A percentile compares a stretch with the other conserved stretches of the same genome.
Evolutionary conservation across 305 asterid genomes (phyloP).

Genomic region (Solanum hybrid): DNA sequence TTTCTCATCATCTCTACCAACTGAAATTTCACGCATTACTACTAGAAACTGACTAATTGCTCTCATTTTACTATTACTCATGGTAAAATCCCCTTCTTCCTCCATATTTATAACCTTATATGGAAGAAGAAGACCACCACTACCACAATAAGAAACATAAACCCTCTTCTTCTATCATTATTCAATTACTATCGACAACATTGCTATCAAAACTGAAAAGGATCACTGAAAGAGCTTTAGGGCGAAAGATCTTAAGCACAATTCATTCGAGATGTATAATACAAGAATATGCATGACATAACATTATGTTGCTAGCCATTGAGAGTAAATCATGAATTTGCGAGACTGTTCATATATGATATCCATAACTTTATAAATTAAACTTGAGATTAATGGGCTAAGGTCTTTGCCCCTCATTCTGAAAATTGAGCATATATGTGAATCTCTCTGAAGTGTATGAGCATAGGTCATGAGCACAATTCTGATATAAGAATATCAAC

Average conservation of each 20-base stretch:
- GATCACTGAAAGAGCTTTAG: background rate
- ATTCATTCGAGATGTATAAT: background rate
- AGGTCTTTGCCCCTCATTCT: background rate
- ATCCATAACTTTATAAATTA: background rate
- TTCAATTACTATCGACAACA: background rate
- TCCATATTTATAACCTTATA: too few relatives aligned
- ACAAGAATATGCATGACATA: background rate
- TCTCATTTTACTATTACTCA: background rate
- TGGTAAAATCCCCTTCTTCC: background rate
- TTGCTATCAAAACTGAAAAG: background rate
- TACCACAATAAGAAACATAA: background rate
- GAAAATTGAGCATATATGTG: background rate
- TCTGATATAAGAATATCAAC: background rate
- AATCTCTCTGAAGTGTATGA: background rate
- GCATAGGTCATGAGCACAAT: background rate
- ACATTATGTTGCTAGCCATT: too few relatives aligned
- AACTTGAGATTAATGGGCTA: background rate
- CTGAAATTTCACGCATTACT: background rate
- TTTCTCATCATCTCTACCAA: background rate
- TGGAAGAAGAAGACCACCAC: background rate
- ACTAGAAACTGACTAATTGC: background rate
- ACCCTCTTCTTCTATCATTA: background rate
- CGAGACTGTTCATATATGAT: background rate
- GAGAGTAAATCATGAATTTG: background rate
- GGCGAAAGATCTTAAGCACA: background rate